Conservation (phyloP, 2,329 filamentous ascomycete species). For the Davidsoniella neocaledoniae region DNA sequence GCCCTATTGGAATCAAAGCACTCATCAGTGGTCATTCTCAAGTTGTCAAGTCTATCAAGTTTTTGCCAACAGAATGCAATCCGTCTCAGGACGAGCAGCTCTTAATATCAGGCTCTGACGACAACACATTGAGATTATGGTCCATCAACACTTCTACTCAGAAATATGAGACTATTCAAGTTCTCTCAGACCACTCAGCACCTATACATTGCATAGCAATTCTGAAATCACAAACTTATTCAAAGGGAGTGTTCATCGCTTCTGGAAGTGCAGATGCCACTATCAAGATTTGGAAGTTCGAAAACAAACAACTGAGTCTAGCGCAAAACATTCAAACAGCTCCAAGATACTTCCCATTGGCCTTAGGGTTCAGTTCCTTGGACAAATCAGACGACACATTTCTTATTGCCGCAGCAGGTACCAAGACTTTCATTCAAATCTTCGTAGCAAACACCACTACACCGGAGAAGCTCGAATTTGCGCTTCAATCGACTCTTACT, state of each 20-base stretch:
- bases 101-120: constrained; percentile 66
- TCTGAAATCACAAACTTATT: constrained; percentile 18
- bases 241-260: constrained; percentile 37
- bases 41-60: constrained; percentile 68
- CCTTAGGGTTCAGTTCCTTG: constrained; percentile 51
- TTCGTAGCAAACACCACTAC: constrained; percentile 39
- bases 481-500: constrained; percentile 56
- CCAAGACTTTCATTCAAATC: constrained; percentile 65
- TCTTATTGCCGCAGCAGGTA: constrained; percentile 73
- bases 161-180: constrained; percentile 31
- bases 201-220: constrained; percentile 55
- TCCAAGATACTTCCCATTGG: constrained; percentile 69
- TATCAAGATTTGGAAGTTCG: constrained; percentile 51
- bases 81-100: constrained; percentile 21
- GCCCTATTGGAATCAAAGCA: constrained; percentile 39
- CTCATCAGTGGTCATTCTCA: constrained; percentile 64
- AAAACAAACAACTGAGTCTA: constrained; percentile 30
- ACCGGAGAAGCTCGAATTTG: constrained; percentile 34
- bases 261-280: constrained; percentile 71
- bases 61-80: constrained; percentile 38
- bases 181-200: constrained; percentile 44
- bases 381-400: constrained; percentile 33
- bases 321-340: constrained; percentile 55
- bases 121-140: constrained; percentile 62
- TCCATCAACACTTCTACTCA: constrained; percentile 19